Evolutionary conservation across 2,329 filamentous ascomycete genomes (phyloP).

Genomic region (Fusarium piperis): DNA sequence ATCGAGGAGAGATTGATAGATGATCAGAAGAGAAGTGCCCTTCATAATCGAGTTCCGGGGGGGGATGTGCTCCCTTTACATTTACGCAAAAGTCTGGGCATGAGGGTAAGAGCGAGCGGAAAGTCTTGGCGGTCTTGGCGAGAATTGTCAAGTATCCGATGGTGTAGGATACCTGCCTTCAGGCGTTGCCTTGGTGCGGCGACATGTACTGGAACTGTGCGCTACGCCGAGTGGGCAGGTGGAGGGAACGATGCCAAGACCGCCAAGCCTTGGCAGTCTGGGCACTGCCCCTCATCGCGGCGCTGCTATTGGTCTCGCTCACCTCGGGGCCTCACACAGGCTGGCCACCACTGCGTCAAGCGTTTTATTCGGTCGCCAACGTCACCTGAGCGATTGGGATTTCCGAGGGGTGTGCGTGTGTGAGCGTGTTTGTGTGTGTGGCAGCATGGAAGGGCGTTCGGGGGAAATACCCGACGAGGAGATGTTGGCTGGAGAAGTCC

Average conservation of each 20-base stretch:
- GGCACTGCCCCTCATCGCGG: constrained; percentile 48
- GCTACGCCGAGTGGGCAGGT: constrained; percentile 37
- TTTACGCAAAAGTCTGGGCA: constrained; percentile 48
- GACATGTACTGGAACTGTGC: constrained; percentile 20
- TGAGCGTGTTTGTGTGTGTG: not conserved
- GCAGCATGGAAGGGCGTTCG: not conserved
- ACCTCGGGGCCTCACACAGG: constrained; percentile 42
- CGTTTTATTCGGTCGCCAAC: constrained; percentile 41
- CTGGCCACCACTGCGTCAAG: constrained; percentile 44
- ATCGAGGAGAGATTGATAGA: constrained; percentile 16
- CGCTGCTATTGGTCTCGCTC: constrained; percentile 45
- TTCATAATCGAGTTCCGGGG: constrained; percentile 41
- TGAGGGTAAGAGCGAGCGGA: constrained; percentile 50
- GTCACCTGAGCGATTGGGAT: constrained; percentile 42
- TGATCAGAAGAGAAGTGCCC: constrained; percentile 36
- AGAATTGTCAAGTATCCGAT: constrained; percentile 29
- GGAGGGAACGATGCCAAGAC: constrained; percentile 48
- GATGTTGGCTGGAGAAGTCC: not conserved
- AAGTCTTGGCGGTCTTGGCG: constrained; percentile 51
- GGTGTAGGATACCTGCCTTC: not conserved
- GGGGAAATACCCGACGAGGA: not conserved
- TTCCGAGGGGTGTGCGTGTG: constrained; percentile 1
- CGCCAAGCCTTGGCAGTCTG: constrained; percentile 53
- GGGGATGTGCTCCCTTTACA: constrained; percentile 50
- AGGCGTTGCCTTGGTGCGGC: rapidly evolving